Conservation (phyloP, 768 basidiomycete species). For the Phylloporus sp. region DNA sequence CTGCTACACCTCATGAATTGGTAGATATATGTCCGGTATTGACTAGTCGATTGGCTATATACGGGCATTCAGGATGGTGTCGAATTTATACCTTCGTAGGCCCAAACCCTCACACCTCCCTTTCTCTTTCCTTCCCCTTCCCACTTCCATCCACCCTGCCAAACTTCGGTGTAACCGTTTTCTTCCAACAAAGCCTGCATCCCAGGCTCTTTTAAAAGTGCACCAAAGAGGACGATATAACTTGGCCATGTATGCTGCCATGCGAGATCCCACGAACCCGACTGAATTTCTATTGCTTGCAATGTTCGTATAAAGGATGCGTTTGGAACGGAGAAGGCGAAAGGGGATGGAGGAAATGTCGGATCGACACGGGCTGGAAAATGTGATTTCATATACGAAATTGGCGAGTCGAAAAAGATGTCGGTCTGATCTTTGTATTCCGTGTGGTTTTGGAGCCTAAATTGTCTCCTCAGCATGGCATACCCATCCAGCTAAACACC, state of each 20-base stretch:
- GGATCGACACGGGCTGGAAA: slow-evolving; percentile 66
- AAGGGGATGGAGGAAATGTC: slow-evolving; percentile 60
- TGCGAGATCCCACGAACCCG: slow-evolving; percentile 22
- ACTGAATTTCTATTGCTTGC: slow-evolving; percentile 27
- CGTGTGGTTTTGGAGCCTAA: slow-evolving; percentile 42
- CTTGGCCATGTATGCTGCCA: slow-evolving; percentile 81
- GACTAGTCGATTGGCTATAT: neutral
- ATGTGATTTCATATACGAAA: slow-evolving; percentile 55
- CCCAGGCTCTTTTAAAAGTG: slow-evolving; percentile 54
- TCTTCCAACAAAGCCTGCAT: slow-evolving; percentile 44
- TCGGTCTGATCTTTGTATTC: slow-evolving; percentile 78
- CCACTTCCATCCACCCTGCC: slow-evolving; percentile 71
- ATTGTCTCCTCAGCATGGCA: slow-evolving; percentile 9
- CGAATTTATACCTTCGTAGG: slow-evolving; percentile 9
- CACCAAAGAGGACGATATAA: slow-evolving; percentile 80
- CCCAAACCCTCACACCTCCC: slow-evolving; percentile 74
- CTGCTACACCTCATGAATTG: neutral
- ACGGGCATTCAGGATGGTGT: neutral
- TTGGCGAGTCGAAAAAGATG: slow-evolving; percentile 73
- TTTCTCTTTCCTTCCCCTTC: slow-evolving; percentile 57
- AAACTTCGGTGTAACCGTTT: slow-evolving; percentile 62
- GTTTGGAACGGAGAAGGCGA: slow-evolving; percentile 51
- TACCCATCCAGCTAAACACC: neutral
- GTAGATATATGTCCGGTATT: neutral
- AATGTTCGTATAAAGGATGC: slow-evolving; percentile 23